Percentiles rank a stretch among this genome's conserved stretches.
These are phyloP conservation scores for Chimonanthus praecox DNA, from an alignment of 164 flowering plant species.

Conservation along the genomic window DNA sequence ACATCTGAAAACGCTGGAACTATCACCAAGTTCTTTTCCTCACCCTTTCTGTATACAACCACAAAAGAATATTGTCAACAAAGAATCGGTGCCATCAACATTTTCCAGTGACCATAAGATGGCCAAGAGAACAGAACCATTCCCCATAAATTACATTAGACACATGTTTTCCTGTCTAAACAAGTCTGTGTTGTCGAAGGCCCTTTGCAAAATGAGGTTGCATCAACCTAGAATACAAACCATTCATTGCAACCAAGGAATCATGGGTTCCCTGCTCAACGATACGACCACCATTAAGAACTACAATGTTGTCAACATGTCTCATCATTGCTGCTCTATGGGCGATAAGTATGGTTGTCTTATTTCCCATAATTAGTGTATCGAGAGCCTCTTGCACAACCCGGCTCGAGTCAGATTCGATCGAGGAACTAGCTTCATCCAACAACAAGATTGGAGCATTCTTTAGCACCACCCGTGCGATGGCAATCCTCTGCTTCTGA, in stretches of 20 bases:
- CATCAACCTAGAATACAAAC: conserved; percentile 86
- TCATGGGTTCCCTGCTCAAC: conserved; percentile 96
- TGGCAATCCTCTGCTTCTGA: conserved; percentile 95
- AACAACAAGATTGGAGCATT: conserved; percentile 89
- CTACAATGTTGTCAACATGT: conserved; percentile 95
- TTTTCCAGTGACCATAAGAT: conserved; percentile 1
- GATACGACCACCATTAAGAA: conserved; percentile 87
- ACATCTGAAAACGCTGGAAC: conserved; percentile 16
- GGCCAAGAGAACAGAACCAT: conserved; percentile 12
- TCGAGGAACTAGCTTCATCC: conserved; percentile 94
- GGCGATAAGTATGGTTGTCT: conserved; percentile 90
- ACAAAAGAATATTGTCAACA: conserved; percentile 11
- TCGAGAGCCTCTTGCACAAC: conserved; percentile 98
- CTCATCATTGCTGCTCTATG: conserved; percentile 98
- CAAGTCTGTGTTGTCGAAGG: conserved; percentile 72
- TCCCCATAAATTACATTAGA: conserved; percentile 14
- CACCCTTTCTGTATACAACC: conserved; percentile 23
- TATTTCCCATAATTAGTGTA: conserved; percentile 94
- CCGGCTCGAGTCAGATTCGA: conserved; percentile 94
- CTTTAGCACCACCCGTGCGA: conserved; percentile 91
- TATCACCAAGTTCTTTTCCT: conserved; percentile 12
- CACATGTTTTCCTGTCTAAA: conserved; percentile 26
- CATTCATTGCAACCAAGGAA: conserved; percentile 63
- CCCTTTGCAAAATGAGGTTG: conserved; percentile 95
- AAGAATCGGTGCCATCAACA: background rate